Base-by-base conservation (phyloP, 495 filamentous ascomycete genomes). In the Penicillium ochrochloron region DNA sequence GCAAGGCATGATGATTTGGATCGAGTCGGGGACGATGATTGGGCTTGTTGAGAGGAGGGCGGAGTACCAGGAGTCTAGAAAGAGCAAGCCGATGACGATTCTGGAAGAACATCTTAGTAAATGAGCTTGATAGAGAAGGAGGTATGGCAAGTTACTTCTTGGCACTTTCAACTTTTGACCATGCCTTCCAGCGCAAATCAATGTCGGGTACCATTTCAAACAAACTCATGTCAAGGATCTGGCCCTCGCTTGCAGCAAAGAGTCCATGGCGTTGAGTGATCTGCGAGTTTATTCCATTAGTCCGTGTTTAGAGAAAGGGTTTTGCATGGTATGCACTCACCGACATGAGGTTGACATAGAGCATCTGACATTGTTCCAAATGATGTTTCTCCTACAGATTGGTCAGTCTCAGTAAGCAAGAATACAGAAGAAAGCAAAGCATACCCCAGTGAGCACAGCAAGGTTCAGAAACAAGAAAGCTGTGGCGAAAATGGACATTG, bases 101-200 rank as follows among this genome's bases (percentile, higher is more conserved):
- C 83, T 54, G 19, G 27, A 53, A 11, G 62, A 64, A 48, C 8
- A 19, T 5, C 41, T 44, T 25, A 29, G 54, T 54, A 62, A 10
- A 8, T 15, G 44, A 48, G 7, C 2, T 7, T 7, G 31, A 33
- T 7, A 33, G 31, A 9, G 17, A 11, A 25, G 2, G 23, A 19
- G 44, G 8, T 21, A 21, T 9, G n/a, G n/a, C 19, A 25, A 60
- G 1, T 33, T 33, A 83, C 82, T 81, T 73, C 50, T 85, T 85
- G 0, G 74, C 75, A 29, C 78, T 82, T 69, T 85, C 83, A 7
- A 85, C 76, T 53, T 77, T 81, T 62, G 77, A 78, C 83, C 83
- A 85, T 5, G 81, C 79, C 61, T 84, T 84, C 83, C 83, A 85
- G 69, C 81, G 70, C 51, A 75, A 71, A 35, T 83, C 83, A 21